Conservation (phyloP, 257 asterid species). For the Salvia miltiorrhiza region DNA sequence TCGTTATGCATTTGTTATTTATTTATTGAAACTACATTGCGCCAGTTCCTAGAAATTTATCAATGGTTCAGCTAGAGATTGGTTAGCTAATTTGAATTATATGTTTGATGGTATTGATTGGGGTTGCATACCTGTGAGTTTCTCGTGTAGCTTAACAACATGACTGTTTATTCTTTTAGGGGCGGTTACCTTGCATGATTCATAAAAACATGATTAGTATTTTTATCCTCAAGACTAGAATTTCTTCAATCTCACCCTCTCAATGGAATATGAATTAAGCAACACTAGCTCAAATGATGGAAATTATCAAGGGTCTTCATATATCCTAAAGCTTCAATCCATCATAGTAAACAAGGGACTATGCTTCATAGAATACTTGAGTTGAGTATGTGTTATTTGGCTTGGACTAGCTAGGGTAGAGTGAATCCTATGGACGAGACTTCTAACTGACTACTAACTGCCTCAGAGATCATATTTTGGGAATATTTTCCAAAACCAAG, state of each 20-base stretch:
- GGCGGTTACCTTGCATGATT: too few species aligned
- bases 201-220: too few species aligned
- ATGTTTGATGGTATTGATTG: background rate
- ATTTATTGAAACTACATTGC: background rate
- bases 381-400: background rate
- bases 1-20: too few species aligned
- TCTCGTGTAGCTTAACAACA: background rate
- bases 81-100: background rate
- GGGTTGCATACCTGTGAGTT: background rate
- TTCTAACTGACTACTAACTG: background rate
- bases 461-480: background rate
- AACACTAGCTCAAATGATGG: too few species aligned
- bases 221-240: too few species aligned
- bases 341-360: too few species aligned
- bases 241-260: too few species aligned
- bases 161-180: background rate
- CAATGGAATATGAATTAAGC: too few species aligned
- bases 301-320: too few species aligned
- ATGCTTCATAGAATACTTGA: too few species aligned
- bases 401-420: conserved; percentile 5
- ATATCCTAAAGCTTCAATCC: too few species aligned
- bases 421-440: background rate
- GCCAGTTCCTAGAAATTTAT: background rate
- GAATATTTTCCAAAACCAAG: background rate
- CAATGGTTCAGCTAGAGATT: background rate